Conservation (phyloP, 768 basidiomycete species). For the Lactifluus subvellereus region DNA sequence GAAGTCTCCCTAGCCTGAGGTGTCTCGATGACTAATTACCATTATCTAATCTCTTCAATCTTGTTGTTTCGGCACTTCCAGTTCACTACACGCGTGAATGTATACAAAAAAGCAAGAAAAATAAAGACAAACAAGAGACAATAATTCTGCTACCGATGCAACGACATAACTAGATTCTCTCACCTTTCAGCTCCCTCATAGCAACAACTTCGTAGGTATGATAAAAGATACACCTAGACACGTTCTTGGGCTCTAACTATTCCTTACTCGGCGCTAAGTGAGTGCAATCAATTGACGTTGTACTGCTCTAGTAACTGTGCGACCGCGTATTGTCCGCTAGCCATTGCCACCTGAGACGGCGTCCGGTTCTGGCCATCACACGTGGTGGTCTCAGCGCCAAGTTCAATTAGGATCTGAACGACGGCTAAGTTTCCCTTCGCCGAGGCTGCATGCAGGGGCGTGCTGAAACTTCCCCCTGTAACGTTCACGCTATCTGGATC, state of each 20-base stretch:
- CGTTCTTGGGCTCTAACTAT: not conserved
- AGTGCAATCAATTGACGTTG: not conserved
- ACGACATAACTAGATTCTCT: not conserved
- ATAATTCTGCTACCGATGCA: not conserved
- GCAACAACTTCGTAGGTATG: not conserved
- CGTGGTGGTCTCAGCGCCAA: not conserved
- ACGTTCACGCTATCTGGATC: not conserved
- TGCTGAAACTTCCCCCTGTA: not conserved
- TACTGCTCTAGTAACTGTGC: conserved; percentile 9
- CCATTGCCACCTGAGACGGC: conserved; percentile 12
- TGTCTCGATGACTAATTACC: too few relatives aligned
- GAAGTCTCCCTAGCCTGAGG: too few relatives aligned
- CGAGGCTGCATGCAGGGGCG: conserved; percentile 7
- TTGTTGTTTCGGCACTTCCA: too few relatives aligned
- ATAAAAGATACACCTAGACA: not conserved
- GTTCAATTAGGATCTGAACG: conserved; percentile 3
- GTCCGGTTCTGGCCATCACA: conserved; percentile 6
- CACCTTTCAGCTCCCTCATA: not conserved
- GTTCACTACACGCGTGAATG: too few relatives aligned
- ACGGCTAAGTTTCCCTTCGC: not conserved
- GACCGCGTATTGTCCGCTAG: not conserved
- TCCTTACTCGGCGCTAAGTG: not conserved
- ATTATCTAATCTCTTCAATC: too few relatives aligned
- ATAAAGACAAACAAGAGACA: not conserved
- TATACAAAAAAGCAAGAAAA: not conserved